phyloP scores from a whole-genome alignment of 139 green algal species.

The Tetratostichococcus sp. region DNA sequence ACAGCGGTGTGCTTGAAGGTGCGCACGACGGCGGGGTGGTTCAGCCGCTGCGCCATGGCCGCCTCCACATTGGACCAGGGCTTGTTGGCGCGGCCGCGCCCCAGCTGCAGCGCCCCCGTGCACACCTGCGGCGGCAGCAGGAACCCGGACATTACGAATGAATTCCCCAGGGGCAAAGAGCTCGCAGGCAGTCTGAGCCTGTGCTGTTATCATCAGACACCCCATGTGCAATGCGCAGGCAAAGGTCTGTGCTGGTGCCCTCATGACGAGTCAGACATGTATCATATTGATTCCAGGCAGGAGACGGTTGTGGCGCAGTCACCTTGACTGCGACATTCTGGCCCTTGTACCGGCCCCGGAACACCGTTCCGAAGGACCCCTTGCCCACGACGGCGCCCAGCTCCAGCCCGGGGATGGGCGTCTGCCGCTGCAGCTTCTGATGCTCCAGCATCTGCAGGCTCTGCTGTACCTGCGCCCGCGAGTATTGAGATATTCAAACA shows the following conservation, averaged over 20 bases:
- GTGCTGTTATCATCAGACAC: no score
- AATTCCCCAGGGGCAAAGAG: no score
- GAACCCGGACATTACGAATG: no score
- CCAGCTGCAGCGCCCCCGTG: not conserved
- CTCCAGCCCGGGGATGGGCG: conserved; percentile 29
- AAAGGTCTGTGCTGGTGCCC: no score
- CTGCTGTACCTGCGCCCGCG: not conserved
- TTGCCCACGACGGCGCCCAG: conserved; percentile 53
- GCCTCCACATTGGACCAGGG: conserved; percentile 22
- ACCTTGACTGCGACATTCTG: conserved; percentile 51
- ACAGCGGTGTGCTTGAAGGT: not conserved
- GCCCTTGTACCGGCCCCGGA: conserved; percentile 17
- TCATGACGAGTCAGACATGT: no score
- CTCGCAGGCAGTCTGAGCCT: no score
- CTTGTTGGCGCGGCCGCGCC: not conserved
- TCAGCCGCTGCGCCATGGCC: conserved; percentile 23
- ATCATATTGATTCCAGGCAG: not conserved
- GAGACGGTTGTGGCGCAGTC: not conserved
- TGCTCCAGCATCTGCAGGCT: not conserved
- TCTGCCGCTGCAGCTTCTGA: not conserved
- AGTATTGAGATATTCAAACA: not conserved
- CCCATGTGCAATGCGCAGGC: no score
- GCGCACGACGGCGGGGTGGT: conserved; percentile 46
- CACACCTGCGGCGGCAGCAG: not conserved
- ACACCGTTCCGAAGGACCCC: conserved; percentile 51